phyloP scores from a whole-genome alignment of 805 yeast genomes.

The Teunomyces lycoperdinae region DNA sequence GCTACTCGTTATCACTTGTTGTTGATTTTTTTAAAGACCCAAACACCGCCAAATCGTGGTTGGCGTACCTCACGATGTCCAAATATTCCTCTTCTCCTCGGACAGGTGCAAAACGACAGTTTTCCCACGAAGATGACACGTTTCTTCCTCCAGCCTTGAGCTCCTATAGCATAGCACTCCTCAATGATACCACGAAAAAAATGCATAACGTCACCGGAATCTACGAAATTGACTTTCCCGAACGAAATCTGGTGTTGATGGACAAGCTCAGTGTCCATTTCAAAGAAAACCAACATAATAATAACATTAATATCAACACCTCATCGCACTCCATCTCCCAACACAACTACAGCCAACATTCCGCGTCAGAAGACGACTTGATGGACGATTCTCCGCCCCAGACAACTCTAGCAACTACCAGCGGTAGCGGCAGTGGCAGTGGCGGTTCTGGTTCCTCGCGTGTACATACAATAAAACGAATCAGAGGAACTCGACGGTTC shows the following conservation, averaged over 20 bases:
- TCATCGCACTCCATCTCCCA: conserved; percentile 7
- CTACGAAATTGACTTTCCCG: conserved; percentile 32
- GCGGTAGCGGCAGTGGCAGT: background rate
- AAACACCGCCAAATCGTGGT: background rate
- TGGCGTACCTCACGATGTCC: background rate
- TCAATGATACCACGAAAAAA: conserved; percentile 29
- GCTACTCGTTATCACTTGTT: background rate
- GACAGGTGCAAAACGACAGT: conserved; percentile 9
- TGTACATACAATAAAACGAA: conserved; percentile 21
- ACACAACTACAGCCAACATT: conserved; percentile 12
- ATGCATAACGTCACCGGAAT: conserved; percentile 23
- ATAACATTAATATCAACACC: background rate
- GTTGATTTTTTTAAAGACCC: background rate
- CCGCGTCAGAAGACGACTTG: conserved; percentile 12
- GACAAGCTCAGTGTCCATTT: conserved; percentile 35
- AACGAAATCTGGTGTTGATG: conserved; percentile 19
- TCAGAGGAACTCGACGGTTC: conserved; percentile 36
- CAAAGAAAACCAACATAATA: conserved; percentile 10
- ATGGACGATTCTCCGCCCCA: conserved; percentile 9
- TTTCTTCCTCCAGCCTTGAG: conserved; percentile 61
- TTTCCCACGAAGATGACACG: conserved; percentile 42
- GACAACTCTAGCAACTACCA: conserved; percentile 9
- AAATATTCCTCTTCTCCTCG: background rate
- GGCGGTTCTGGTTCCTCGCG: conserved; percentile 2
- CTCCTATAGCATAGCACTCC: conserved; percentile 53